Percentiles rank a stretch among this genome's conserved stretches.
Evolutionary conservation across 257 asterid species (phyloP).

Genomic region (Solanum lycopersicoides): DNA sequence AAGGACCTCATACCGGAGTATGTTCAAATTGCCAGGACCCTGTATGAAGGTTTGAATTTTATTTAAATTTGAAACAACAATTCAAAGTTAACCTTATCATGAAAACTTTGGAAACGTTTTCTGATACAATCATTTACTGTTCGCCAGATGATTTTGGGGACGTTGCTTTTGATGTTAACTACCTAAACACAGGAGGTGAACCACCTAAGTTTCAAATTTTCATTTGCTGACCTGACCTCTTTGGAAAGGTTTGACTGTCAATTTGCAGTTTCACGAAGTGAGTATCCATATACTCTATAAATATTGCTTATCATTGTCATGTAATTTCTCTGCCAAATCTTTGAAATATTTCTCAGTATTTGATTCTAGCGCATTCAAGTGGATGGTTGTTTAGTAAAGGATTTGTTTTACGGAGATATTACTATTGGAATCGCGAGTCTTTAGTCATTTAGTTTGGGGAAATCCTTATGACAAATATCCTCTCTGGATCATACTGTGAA

Average conservation of each 20-base stretch:
- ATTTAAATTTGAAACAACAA: neutral
- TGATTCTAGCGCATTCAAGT: neutral
- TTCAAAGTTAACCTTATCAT: neutral
- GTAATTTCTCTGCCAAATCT: neutral
- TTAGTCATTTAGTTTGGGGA: neutral
- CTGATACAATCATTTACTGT: neutral
- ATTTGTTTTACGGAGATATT: neutral
- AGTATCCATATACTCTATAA: neutral
- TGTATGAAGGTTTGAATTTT: constrained; percentile 59
- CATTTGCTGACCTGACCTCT: constrained; percentile 66
- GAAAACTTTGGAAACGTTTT: neutral
- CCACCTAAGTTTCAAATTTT: constrained; percentile 48
- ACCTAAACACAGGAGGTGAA: constrained; percentile 59
- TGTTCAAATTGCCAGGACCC: constrained; percentile 60
- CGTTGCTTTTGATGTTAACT: constrained; percentile 71
- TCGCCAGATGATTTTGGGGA: constrained; percentile 78
- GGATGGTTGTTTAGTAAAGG: neutral
- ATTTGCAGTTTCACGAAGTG: neutral
- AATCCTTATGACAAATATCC: neutral
- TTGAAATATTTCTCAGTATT: neutral
- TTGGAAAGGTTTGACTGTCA: constrained; percentile 5
- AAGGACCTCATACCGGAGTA: constrained; percentile 74
- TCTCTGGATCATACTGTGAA: neutral
- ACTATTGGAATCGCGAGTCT: neutral
- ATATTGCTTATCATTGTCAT: neutral